phyloP scores from a whole-genome alignment of 352 stramenopile species.

The Discostella stelligera region DNA sequence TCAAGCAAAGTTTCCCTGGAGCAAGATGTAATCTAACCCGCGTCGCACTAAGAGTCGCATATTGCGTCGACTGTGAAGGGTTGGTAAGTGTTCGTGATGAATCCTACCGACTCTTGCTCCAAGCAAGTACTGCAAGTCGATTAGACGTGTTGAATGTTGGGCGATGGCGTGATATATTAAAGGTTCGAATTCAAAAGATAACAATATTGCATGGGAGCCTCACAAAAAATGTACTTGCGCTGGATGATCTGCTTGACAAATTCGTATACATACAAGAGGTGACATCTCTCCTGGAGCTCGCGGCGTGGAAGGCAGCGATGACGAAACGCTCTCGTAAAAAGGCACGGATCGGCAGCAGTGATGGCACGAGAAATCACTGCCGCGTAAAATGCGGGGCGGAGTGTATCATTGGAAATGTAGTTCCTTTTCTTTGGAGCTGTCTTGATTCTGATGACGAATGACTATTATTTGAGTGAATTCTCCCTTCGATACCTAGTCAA shows the following conservation, averaged over 20 bases:
- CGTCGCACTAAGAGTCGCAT: not conserved
- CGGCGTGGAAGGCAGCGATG: conserved; percentile 1
- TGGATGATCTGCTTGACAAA: not conserved
- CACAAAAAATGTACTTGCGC: not conserved
- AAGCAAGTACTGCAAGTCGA: not conserved
- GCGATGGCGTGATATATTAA: not conserved
- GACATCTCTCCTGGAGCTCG: conserved; percentile 12
- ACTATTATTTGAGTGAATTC: no score
- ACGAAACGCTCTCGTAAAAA: not conserved
- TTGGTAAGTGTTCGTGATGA: not conserved
- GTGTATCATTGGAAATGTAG: conserved; percentile 8
- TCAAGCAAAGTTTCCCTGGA: not conserved
- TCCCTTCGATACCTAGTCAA: no score
- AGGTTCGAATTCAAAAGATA: not conserved
- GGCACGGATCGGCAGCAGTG: not conserved
- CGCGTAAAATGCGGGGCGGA: conserved; percentile 7
- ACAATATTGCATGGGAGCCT: not conserved
- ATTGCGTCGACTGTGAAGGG: no score
- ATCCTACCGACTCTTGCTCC: not conserved
- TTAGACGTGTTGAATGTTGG: not conserved
- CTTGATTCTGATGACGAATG: no score
- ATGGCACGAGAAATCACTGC: not conserved
- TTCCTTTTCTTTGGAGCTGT: conserved; percentile 11
- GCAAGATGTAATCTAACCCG: not conserved
- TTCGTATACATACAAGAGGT: conserved; percentile 5